Evolutionary conservation across 805 yeast species (phyloP).

Genomic region (Yarrowia bubula): DNA sequence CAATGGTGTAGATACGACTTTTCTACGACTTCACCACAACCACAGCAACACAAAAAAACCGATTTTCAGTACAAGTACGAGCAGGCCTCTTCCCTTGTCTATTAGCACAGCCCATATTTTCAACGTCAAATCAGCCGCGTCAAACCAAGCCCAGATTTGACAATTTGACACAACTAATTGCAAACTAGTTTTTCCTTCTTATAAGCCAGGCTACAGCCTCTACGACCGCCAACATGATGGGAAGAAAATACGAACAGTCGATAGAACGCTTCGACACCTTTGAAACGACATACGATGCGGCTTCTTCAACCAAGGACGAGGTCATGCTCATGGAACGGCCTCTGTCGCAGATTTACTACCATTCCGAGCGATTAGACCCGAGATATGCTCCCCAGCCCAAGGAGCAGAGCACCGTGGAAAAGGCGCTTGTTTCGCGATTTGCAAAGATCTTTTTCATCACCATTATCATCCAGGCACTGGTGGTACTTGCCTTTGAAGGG

Average conservation of each 20-base stretch:
- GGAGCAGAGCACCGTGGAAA: not conserved
- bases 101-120: not conserved
- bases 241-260: not conserved
- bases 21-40: too few species aligned
- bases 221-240: not conserved
- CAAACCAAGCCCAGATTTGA: not conserved
- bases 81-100: too few species aligned
- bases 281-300: not conserved
- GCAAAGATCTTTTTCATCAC: constrained; percentile 3
- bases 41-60: too few species aligned
- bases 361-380: constrained; percentile 9
- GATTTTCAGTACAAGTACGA: too few species aligned
- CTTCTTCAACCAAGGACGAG: not conserved
- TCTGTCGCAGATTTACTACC: not conserved
- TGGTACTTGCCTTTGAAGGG: constrained; percentile 37
- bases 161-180: not conserved
- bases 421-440: not conserved
- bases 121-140: constrained; percentile 1
- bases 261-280: not conserved
- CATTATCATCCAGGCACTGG: not conserved
- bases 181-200: too few species aligned
- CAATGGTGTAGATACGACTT: too few species aligned
- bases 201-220: not conserved
- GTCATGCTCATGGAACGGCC: not conserved
- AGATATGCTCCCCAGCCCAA: not conserved